Conservation (phyloP, 2,329 filamentous ascomycete species). For the Aspergillus sp. region DNA sequence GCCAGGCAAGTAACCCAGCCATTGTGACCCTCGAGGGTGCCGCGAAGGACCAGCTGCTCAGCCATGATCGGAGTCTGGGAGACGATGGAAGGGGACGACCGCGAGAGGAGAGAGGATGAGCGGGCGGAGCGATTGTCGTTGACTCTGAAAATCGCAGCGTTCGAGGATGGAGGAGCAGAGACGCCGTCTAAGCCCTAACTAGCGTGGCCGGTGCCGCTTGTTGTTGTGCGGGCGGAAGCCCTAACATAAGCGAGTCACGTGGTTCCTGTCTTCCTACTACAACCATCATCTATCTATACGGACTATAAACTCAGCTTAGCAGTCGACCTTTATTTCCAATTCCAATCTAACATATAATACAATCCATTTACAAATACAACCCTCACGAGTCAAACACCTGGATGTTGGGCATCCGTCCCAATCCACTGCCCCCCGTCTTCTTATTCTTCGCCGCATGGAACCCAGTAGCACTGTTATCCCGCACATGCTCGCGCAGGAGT, state of each 20-base stretch:
- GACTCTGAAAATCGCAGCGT: constrained; percentile 39
- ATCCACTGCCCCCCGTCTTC: constrained; percentile 37
- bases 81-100: constrained; percentile 36
- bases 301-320: no score
- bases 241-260: constrained; percentile 20
- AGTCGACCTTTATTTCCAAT: no score
- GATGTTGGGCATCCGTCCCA: constrained; percentile 51
- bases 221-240: constrained; percentile 27
- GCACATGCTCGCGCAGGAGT: constrained; percentile 78
- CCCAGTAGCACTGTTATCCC: constrained; percentile 59
- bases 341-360: not conserved
- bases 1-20: constrained; percentile 99
- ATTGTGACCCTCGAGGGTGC: constrained; percentile 98
- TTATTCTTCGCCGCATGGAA: constrained; percentile 40
- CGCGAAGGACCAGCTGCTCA: constrained; percentile 94
- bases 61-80: constrained; percentile 62
- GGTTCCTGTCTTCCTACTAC: not conserved
- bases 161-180: constrained; percentile 35
- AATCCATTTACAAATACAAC: not conserved
- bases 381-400: constrained; percentile 36
- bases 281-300: constrained; percentile 8
- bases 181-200: constrained; percentile 38
- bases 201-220: constrained; percentile 29
- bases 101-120: constrained; percentile 36
- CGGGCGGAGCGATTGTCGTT: constrained; percentile 43